Conservation (phyloP, 139 green algal genomes). For the Monoraphidium neglectum region DNA sequence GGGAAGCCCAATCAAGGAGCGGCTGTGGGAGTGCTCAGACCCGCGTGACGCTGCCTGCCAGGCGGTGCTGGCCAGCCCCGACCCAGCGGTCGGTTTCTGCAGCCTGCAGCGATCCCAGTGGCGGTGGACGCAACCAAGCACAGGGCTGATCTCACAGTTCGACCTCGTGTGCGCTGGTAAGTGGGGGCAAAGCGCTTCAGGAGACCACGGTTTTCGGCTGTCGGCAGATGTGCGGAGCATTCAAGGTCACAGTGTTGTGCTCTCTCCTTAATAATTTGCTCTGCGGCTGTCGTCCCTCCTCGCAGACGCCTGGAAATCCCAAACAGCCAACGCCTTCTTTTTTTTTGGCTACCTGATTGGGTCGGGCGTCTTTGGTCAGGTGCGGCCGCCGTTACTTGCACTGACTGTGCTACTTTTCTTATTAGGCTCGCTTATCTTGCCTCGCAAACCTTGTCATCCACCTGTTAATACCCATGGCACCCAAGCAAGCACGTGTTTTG, state of each 20-base stretch:
- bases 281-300: too few relatives aligned
- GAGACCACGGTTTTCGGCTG: too few relatives aligned
- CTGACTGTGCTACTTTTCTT: too few relatives aligned
- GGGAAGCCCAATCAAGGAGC: slow-evolving; percentile 8
- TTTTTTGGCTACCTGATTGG: slow-evolving; percentile 68
- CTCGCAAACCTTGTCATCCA: too few relatives aligned
- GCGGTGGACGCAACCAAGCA: slow-evolving; percentile 4
- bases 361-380: slow-evolving; percentile 38
- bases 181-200: too few relatives aligned
- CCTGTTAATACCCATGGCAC: too few relatives aligned
- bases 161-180: slow-evolving; percentile 53
- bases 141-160: slow-evolving; percentile 52
- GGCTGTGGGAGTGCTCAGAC: slow-evolving; percentile 7
- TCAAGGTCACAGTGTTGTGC: too few relatives aligned
- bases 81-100: slow-evolving; percentile 19
- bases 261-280: too few relatives aligned
- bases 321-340: slow-evolving; percentile 54
- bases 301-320: slow-evolving; percentile 37
- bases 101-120: neutral
- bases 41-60: slow-evolving; percentile 4
- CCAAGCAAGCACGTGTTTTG: too few relatives aligned
- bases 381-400: neutral
- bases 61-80: neutral
- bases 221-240: too few relatives aligned
- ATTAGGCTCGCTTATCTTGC: too few relatives aligned